These are phyloP conservation scores for Penicillium tannophilum DNA, from an alignment of 495 filamentous ascomycete species.

Conservation along the genomic window DNA sequence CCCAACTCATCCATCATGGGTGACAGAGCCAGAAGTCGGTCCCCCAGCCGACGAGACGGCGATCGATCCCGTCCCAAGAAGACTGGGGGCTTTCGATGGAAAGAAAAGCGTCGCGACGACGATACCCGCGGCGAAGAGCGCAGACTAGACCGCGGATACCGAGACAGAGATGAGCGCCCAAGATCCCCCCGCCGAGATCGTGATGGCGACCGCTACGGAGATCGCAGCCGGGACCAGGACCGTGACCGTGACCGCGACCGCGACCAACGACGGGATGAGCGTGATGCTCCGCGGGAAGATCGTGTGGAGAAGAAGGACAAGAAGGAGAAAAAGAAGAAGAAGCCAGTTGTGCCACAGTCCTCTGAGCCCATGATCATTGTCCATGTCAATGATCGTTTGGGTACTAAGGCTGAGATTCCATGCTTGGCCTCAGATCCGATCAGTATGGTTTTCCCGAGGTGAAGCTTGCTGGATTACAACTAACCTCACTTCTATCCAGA, in stretches of 20 bases:
- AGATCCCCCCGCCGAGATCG: slow-evolving; percentile 38
- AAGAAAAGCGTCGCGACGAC: slow-evolving; percentile 59
- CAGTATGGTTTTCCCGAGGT: slow-evolving; percentile 37
- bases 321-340: slow-evolving; percentile 47
- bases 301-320: slow-evolving; percentile 37
- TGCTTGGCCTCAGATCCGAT: slow-evolving; percentile 81
- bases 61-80: slow-evolving; percentile 36
- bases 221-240: slow-evolving; percentile 27
- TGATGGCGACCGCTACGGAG: slow-evolving; percentile 26
- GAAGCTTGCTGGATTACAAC: not conserved
- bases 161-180: slow-evolving; percentile 40
- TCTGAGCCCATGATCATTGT: slow-evolving; percentile 87
- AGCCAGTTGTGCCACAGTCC: slow-evolving; percentile 31
- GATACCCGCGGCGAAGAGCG: slow-evolving; percentile 47
- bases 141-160: slow-evolving; percentile 58
- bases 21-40: slow-evolving; percentile 43
- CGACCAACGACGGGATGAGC: slow-evolving; percentile 28
- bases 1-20: slow-evolving; percentile 31
- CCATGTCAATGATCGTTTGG: slow-evolving; percentile 86
- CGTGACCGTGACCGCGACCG: slow-evolving; percentile 24
- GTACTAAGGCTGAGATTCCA: slow-evolving; percentile 87
- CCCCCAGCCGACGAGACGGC: slow-evolving; percentile 30
- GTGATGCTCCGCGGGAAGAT: slow-evolving; percentile 31
- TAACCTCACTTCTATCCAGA: slow-evolving; percentile 38
- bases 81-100: slow-evolving; percentile 64